Base-by-base conservation (phyloP, 345 rosid species). In the Euphorbia lathyris region DNA sequence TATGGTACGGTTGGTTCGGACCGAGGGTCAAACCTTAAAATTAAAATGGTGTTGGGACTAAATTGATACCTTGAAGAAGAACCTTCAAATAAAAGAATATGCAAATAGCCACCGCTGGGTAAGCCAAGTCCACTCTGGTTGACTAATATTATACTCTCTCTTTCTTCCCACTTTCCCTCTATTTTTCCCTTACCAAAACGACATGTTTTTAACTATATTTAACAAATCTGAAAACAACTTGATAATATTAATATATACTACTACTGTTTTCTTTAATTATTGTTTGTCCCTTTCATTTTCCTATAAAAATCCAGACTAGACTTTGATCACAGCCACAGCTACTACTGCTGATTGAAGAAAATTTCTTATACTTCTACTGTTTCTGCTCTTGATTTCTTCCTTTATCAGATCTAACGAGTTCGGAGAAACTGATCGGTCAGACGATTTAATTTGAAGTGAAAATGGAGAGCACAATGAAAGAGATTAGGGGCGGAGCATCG, bases 401-500 rank as follows among this genome's bases (percentile, higher is more conserved):
- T 30, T 4, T 22, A 40, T 63, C 8, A 20, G 27, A 62, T 61
- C 65, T 22, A 19, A 3, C 56, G 26, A 22, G 43, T 3, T 2
- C 16, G 0, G 16, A 32, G 29, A n/a, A 66, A 66, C 5, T 32
- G 65, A 62, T 26, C 9, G 53, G 38, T 58, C 30, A 25, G n/a
- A n/a, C n/a, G n/a, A 34, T 7, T 34, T 34, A 7, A 27, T 12
- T n/a, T 53, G 27, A 19, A 53, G 32, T 66, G 48, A 81, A 36
- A 73, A 88, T 90, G 96, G 89, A 86, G 84, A 86, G 77, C 69
- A 80, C 81, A 27, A 38, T 78, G 77, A 84, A 86, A 81, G 85
- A 77, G n/a, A 27, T 76, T 27, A 68, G 83, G 6, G 77, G 70
- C 9, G 85, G 77, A 10, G 81, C 76, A 0, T 74, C 86, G 23